These are phyloP conservation scores for Starmerella kuoi DNA, from an alignment of 805 yeast genomes.

Conservation along the genomic window DNA sequence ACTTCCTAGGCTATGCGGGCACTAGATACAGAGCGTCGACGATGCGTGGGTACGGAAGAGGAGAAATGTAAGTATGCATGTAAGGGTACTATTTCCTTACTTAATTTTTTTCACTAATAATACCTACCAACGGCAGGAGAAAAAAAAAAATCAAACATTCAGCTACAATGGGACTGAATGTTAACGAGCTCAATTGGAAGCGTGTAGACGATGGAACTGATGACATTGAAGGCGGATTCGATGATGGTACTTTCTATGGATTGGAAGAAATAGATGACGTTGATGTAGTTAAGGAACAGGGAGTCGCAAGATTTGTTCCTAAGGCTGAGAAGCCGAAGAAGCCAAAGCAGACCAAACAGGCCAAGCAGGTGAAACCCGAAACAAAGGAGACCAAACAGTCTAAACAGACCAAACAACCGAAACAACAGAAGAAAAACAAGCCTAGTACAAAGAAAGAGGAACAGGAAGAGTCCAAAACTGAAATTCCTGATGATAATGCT, in stretches of 20 bases:
- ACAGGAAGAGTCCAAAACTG: constrained; percentile 2
- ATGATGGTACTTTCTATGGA: constrained; percentile 78
- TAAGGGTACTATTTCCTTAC: no score
- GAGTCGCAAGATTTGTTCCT: constrained; percentile 40
- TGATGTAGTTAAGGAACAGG: constrained; percentile 61
- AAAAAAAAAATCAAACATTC: neutral
- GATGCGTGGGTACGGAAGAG: no score
- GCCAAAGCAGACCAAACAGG: constrained; percentile 8
- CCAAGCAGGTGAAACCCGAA: constrained; percentile 14
- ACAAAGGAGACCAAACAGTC: constrained; percentile 13
- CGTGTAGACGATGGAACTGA: constrained; percentile 35
- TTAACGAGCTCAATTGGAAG: constrained; percentile 48
- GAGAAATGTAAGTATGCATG: no score
- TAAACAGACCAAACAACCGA: constrained; percentile 1
- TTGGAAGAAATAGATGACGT: constrained; percentile 73
- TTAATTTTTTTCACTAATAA: no score
- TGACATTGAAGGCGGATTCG: constrained; percentile 61
- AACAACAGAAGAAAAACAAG: neutral
- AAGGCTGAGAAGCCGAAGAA: constrained; percentile 23
- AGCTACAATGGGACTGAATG: constrained; percentile 2
- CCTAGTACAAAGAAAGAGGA: neutral
- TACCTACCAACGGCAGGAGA: neutral
- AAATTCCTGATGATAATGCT: constrained; percentile 11
- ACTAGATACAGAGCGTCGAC: no score
- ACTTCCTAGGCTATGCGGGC: no score